Evolutionary conservation across 352 stramenopile species (phyloP).

Genomic region (Phytophthora cactorum): DNA sequence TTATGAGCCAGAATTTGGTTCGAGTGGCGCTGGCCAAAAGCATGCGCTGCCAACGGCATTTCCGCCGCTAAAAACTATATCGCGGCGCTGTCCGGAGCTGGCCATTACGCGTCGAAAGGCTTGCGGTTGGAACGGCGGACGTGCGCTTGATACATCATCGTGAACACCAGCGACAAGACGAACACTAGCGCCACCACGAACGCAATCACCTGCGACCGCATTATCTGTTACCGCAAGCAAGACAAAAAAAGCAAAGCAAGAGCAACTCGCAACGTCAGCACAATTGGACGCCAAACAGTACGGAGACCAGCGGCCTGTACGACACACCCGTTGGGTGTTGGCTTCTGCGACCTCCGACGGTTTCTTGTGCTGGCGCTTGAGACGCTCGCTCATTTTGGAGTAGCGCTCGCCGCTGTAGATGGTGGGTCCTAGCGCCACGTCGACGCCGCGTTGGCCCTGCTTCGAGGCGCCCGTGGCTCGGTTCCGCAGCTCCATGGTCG

Average conservation of each 20-base stretch:
- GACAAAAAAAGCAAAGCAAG: not conserved
- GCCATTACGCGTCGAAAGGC: slow-evolving; percentile 29
- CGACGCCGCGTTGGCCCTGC: slow-evolving; percentile 35
- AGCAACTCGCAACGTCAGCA: slow-evolving; percentile 11
- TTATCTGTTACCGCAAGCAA: slow-evolving; percentile 46
- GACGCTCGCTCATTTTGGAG: slow-evolving; percentile 82
- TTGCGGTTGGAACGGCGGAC: slow-evolving; percentile 35
- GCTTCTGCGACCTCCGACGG: slow-evolving; percentile 45
- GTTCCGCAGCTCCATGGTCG: slow-evolving; percentile 70
- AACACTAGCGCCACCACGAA: slow-evolving; percentile 64
- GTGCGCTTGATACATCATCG: slow-evolving; percentile 61
- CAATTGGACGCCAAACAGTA: not conserved
- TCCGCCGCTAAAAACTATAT: slow-evolving; percentile 10
- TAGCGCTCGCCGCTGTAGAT: slow-evolving; percentile 86
- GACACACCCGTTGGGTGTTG: slow-evolving; percentile 47
- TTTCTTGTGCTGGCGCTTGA: slow-evolving; percentile 75
- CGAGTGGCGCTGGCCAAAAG: not conserved
- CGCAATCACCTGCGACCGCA: slow-evolving; percentile 63
- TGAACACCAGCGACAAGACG: slow-evolving; percentile 59
- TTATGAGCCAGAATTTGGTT: slow-evolving; percentile 13
- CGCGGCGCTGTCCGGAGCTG: not conserved
- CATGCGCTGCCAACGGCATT: slow-evolving; percentile 14
- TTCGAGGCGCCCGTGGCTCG: slow-evolving; percentile 44
- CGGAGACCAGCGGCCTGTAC: not conserved
- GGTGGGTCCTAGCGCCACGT: slow-evolving; percentile 75